Evolutionary conservation across 2,329 filamentous ascomycete genomes (phyloP).

Genomic region (Paecilomyces niveus): DNA sequence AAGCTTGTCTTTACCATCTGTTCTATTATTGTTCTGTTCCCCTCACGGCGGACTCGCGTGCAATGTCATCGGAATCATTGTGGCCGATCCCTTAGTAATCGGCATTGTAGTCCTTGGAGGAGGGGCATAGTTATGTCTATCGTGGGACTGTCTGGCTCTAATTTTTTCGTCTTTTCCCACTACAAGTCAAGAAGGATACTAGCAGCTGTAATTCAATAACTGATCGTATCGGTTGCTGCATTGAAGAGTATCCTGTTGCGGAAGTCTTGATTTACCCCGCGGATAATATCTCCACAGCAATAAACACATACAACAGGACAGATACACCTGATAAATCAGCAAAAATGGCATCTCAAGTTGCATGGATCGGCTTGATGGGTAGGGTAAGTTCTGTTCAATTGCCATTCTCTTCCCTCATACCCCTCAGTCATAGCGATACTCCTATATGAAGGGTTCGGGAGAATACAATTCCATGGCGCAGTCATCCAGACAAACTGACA

Average conservation of each 20-base stretch:
- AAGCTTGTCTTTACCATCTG: not conserved
- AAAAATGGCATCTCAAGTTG: slow-evolving; percentile 7
- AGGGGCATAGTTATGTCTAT: not conserved
- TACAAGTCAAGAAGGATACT: too few relatives aligned
- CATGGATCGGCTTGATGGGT: slow-evolving; percentile 19
- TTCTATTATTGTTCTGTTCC: not conserved
- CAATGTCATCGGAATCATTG: not conserved
- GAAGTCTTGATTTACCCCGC: not conserved
- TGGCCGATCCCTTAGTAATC: not conserved
- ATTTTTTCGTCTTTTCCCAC: not conserved
- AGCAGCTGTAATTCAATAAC: too few relatives aligned
- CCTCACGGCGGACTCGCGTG: not conserved
- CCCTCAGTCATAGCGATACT: not conserved
- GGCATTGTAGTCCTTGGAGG: not conserved
- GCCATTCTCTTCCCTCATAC: slow-evolving; percentile 3
- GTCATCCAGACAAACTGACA: not conserved
- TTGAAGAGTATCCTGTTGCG: not conserved
- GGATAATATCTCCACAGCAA: not conserved
- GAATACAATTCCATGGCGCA: not conserved
- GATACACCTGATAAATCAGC: not conserved
- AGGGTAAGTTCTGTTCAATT: slow-evolving; percentile 7
- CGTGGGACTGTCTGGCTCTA: not conserved
- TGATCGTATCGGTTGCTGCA: too few relatives aligned
- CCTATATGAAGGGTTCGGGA: not conserved
- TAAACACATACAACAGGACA: not conserved